Evolutionary conservation across 2,329 filamentous ascomycete genomes (phyloP).

Genomic region (Chaetothyriales sp.): DNA sequence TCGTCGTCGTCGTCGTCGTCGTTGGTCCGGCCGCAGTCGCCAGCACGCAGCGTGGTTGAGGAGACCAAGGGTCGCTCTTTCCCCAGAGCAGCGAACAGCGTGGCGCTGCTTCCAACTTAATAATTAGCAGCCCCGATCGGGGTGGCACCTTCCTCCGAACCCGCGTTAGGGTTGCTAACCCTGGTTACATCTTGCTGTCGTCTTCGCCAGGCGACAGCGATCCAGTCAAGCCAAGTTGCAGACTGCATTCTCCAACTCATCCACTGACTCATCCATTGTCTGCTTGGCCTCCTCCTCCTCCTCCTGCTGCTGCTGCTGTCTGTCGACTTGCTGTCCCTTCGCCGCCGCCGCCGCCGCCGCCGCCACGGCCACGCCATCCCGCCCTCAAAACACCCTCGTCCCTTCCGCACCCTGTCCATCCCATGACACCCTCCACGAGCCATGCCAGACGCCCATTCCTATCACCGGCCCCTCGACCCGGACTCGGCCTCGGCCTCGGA

Average conservation of each 20-base stretch:
- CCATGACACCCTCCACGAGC: not conserved
- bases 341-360: too few relatives aligned
- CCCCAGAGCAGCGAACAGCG: not conserved
- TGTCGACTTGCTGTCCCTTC: not conserved
- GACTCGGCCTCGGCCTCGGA: constrained; percentile 29
- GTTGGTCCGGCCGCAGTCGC: not conserved
- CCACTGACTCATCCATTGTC: not conserved
- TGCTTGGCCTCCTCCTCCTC: not conserved
- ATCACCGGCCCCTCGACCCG: constrained; percentile 23
- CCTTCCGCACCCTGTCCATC: not conserved
- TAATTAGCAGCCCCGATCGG: not conserved
- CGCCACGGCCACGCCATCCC: too few relatives aligned
- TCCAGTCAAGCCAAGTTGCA: not conserved
- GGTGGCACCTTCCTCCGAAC: not conserved
- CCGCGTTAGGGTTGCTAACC: not conserved
- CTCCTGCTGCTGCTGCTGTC: not conserved
- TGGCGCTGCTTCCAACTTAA: not conserved
- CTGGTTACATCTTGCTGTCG: not conserved
- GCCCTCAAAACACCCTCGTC: too few relatives aligned
- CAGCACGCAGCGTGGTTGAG: not conserved
- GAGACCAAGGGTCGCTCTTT: not conserved
- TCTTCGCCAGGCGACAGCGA: not conserved
- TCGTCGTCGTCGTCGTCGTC: not conserved
- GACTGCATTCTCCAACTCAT: too few relatives aligned
- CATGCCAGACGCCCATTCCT: constrained; percentile 28